Evolutionary conservation across 768 basidiomycete genomes (phyloP), one percentile per base, ranked within the genome.

Genomic region (Agrocybe chaxingu): DNA sequence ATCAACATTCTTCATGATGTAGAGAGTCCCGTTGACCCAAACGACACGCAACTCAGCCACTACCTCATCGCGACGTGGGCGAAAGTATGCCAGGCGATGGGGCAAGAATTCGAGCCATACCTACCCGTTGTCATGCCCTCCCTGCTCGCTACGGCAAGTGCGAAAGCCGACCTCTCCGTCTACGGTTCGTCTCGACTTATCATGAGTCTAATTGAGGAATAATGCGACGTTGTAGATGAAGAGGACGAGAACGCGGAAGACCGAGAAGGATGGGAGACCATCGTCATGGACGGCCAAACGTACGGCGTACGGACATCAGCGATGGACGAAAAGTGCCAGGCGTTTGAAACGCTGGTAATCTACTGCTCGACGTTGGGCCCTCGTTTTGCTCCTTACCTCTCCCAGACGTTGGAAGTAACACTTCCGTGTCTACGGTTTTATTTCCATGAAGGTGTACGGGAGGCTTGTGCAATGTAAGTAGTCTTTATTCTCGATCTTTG

Each of bases 31-130:
- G 66, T 74, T 0, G 89, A 92, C 55, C 79, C 85, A 1, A 74
- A 77, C 8, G 90, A 94, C 59, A 82, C 86, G 0, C 83, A 90
- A 56, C 64, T 86, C 2, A 74, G 74, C 0, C 85, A 87, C 49
- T 92, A 91, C 62, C 74, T 93, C 24, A 90, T 91, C 42, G 81
- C 85, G 38, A 94, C 91, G 0, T 95, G 91, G 91, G 87, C 89
- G 2, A 93, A 90, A 60, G 77, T 95, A 0, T 92, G 89, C 62
- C 90, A 92, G 55, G 89, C 89, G 0, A 78, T 95, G 60, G 87
- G 87, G 0, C 73, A 79, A 8, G 88, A 93, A 60, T 96, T 95
- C 53, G 89, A 89, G 61, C 90, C 90, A 0, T 95, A 90, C 64
- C 76, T 95, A 2, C 84, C 85, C 0, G 77, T 87, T 11, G 92